Evolutionary conservation across 306 rosid genomes (phyloP).

Genomic region (Boehmeria nivea): DNA sequence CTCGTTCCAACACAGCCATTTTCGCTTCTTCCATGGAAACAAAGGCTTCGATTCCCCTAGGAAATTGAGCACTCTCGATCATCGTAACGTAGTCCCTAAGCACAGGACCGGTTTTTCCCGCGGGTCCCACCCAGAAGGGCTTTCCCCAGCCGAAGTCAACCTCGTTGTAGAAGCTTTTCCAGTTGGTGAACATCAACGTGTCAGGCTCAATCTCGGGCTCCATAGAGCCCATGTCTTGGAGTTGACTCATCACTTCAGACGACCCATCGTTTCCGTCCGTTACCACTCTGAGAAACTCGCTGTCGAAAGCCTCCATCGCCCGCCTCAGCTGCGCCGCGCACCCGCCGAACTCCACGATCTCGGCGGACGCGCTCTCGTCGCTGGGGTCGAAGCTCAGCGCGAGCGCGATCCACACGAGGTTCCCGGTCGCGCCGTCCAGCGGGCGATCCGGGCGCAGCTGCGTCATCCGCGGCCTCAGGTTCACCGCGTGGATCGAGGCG

Average conservation of each 20-base stretch:
- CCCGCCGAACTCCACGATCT: neutral
- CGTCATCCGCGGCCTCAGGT: conserved; percentile 38
- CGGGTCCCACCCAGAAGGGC: conserved; percentile 44
- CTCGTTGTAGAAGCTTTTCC: conserved; percentile 30
- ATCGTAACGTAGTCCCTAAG: conserved; percentile 27
- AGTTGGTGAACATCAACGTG: conserved; percentile 33
- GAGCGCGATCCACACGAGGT: conserved; percentile 22
- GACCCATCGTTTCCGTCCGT: conserved; percentile 26
- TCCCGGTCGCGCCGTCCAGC: conserved; percentile 4
- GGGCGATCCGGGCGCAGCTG: conserved; percentile 6
- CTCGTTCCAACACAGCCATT: conserved; percentile 30
- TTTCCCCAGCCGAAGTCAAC: conserved; percentile 53
- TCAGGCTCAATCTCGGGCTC: neutral
- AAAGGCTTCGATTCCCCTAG: conserved; percentile 46
- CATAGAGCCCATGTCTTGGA: conserved; percentile 20
- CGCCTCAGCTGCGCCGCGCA: neutral
- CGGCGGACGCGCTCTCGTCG: neutral
- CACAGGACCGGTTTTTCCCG: conserved; percentile 36
- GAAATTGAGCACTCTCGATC: conserved; percentile 17
- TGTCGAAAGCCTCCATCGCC: neutral
- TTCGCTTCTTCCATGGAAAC: conserved; percentile 28
- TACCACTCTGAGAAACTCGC: conserved; percentile 13
- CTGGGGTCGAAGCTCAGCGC: neutral
- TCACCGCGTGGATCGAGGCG: conserved; percentile 26
- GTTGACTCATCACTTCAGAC: conserved; percentile 26